Evolutionary conservation across 495 filamentous ascomycete species (phyloP).

Genomic region (Pseudomonodictys pantanalensis): DNA sequence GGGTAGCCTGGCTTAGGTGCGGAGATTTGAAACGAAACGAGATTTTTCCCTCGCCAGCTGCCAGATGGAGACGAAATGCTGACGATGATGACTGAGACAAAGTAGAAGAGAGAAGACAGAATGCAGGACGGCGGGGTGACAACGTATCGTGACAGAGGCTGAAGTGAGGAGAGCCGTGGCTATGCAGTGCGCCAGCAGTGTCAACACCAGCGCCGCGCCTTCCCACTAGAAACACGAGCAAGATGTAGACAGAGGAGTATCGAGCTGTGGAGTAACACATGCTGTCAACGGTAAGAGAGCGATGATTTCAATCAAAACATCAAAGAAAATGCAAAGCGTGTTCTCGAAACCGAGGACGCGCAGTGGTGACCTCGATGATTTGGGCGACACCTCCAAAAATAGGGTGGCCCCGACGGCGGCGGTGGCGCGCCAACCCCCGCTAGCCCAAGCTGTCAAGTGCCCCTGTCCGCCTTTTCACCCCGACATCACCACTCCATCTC

Average conservation of each 20-base stretch:
- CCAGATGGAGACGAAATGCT: neutral
- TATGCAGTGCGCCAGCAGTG: neutral
- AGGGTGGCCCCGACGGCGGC: neutral
- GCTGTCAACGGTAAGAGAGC: neutral
- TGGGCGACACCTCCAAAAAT: neutral
- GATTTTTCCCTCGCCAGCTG: no score
- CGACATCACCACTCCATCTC: conserved; percentile 3
- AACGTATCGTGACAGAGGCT: conserved; percentile 7
- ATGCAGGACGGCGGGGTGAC: neutral
- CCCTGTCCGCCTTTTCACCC: conserved; percentile 4
- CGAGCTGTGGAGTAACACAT: neutral
- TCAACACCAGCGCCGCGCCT: neutral
- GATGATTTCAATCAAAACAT: no score
- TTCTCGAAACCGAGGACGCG: no score
- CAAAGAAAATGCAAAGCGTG: no score
- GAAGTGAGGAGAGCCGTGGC: neutral
- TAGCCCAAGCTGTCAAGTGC: neutral
- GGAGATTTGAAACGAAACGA: no score
- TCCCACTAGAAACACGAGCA: neutral
- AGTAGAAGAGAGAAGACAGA: neutral
- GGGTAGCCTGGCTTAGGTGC: no score
- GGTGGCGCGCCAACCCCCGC: neutral
- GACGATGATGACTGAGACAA: neutral
- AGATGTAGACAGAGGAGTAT: neutral
- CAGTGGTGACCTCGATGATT: neutral